Evolutionary conservation across 768 basidiomycete genomes (phyloP).

Genomic region (Rhizopogon vulgaris): DNA sequence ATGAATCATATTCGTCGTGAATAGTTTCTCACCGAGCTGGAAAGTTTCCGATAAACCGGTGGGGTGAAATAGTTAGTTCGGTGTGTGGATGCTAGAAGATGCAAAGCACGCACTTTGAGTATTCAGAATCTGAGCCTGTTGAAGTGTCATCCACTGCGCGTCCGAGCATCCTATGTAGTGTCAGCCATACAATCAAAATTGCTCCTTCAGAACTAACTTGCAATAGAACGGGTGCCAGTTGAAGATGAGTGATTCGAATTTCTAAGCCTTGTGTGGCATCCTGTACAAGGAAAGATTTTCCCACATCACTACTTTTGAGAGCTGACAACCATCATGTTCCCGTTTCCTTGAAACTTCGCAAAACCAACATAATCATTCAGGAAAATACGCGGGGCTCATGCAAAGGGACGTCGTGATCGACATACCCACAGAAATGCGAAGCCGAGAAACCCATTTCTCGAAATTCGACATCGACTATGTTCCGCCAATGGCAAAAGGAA

Average conservation of each 20-base stretch:
- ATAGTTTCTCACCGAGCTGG: conserved; percentile 23
- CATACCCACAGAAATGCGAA: conserved; percentile 31
- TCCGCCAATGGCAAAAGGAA: conserved; percentile 17
- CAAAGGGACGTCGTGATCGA: conserved; percentile 22
- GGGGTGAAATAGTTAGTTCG: background rate
- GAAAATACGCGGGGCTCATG: conserved; percentile 14
- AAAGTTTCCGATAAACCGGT: conserved; percentile 1
- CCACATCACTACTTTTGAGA: conserved; percentile 1
- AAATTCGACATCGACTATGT: conserved; percentile 13
- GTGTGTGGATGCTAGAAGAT: conserved; percentile 12
- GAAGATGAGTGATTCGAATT: conserved; percentile 15
- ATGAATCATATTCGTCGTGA: conserved; percentile 9
- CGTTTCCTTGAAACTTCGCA: background rate
- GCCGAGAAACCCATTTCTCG: conserved; percentile 1
- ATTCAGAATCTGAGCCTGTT: conserved; percentile 92
- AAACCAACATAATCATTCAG: background rate
- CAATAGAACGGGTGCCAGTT: conserved; percentile 4
- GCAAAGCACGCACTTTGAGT: conserved; percentile 72
- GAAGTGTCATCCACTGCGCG: conserved; percentile 77
- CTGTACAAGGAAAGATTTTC: conserved; percentile 12
- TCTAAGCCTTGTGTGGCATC: background rate
- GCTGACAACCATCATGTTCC: background rate
- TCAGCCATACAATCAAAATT: conserved; percentile 14
- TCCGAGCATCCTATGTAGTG: conserved; percentile 24
- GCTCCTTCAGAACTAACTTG: conserved; percentile 19